Base-by-base conservation (phyloP, 768 basidiomycete genomes). In the Lentinula detonsa region DNA sequence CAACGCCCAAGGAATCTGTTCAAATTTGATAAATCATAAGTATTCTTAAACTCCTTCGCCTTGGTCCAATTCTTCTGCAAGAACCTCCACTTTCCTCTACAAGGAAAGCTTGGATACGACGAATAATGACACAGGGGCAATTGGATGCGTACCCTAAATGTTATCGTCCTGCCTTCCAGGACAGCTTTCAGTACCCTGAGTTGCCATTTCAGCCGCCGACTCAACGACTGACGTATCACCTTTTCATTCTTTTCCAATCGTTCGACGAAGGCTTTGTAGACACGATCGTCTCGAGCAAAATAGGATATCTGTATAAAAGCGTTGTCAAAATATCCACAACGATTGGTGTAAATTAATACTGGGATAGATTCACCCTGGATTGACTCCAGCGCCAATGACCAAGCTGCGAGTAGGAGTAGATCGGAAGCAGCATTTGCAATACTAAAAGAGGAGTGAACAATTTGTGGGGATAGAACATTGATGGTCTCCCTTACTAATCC, bases 211-310 rank as follows among this genome's bases (percentile, higher is more conserved):
- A 93, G 72, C 40, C 85, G 80, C 33, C 81, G 80, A 59, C 75
- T 80, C 21, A 84, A 71, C 35, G 75, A 75, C 46, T 72, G 76
- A 43, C 81, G 77, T 45, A 87, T 82, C 10, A 75, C 74, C 59
- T 65, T 68, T 65, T 78, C 78, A 66, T 83, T 74, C 33, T 69
- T 68, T 42, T 79, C 75, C 23, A 81, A 65, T 37, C 77, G 73
- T 28, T 86, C 82, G 5, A 75, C 74, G 61, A 93, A 90, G 2
- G 86, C 83, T 64, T 81, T 86, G 72, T 88, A 90, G 13, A 91
- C 85, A 39, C 95, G 85, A 63, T 93, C 89, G 72, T 98, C 96
- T 21, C 96, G 84, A 48, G 95, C 96, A 68, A 98, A 98, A 67
- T 89, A 93, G 64, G 90, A 95, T n/a, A 86, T 81, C 91, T 93